A percentile compares a stretch with the other conserved stretches of the same genome.
Conservation (phyloP, 371 early-diverging fungal genomes). For the Nematocida ironsii region DNA sequence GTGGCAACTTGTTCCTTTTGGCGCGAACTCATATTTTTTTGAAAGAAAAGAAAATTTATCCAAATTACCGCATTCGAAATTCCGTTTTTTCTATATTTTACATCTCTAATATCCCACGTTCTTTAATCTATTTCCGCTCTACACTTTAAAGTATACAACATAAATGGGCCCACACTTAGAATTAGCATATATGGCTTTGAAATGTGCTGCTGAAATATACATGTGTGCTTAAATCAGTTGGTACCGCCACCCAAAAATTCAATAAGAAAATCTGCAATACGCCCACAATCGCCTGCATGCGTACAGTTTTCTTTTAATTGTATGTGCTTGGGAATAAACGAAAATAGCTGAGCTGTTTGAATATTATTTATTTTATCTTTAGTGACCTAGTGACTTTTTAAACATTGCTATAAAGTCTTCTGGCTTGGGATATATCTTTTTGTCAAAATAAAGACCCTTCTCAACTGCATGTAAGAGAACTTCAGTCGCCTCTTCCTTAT, state of each 20-base stretch:
- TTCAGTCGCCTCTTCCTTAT: not conserved
- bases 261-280: no score
- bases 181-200: no score
- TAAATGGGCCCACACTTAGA: no score
- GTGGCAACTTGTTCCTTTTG: not conserved
- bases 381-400: not conserved
- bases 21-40: slow-evolving; percentile 8
- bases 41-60: slow-evolving; percentile 35
- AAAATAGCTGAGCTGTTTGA: not conserved
- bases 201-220: no score
- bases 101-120: no score
- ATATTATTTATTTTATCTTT: not conserved
- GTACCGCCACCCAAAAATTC: no score
- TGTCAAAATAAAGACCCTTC: slow-evolving; percentile 31
- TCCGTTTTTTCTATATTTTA: no score
- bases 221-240: no score
- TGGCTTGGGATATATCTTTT: slow-evolving; percentile 18
- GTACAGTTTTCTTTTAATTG: not conserved
- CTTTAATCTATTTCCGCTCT: no score
- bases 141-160: no score
- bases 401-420: slow-evolving; percentile 32
- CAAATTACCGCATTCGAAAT: not conserved
- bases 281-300: no score
- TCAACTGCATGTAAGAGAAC: slow-evolving; percentile 13
- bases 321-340: not conserved